Evolutionary conservation across 257 asterid species (phyloP).

Genomic region (Fraxinus excelsior): DNA sequence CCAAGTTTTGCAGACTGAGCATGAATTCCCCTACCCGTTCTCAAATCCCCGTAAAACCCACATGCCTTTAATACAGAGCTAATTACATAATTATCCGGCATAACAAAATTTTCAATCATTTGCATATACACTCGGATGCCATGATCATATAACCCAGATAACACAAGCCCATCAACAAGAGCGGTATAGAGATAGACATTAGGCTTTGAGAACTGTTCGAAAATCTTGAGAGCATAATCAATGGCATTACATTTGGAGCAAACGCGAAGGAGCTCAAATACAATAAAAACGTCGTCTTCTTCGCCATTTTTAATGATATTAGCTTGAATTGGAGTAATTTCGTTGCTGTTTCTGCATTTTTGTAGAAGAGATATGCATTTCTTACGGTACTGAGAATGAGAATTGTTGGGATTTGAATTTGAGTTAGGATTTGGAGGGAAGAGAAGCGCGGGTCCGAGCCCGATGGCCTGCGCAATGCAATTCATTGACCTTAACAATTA

Average conservation of each 20-base stretch:
- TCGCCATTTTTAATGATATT: conserved; percentile 39
- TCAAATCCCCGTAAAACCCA: conserved; percentile 35
- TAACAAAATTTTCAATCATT: conserved; percentile 37
- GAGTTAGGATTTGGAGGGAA: conserved; percentile 22
- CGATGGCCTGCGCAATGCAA: conserved; percentile 25
- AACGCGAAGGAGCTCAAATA: conserved; percentile 53
- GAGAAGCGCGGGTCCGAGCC: conserved; percentile 7
- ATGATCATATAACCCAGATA: conserved; percentile 21
- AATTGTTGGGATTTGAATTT: conserved; percentile 18
- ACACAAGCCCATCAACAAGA: conserved; percentile 47
- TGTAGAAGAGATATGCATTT: conserved; percentile 30
- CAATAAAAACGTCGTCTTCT: conserved; percentile 39
- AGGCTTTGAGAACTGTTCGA: conserved; percentile 33
- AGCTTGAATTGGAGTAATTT: conserved; percentile 42
- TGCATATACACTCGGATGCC: conserved; percentile 31
- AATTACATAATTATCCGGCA: conserved; percentile 49
- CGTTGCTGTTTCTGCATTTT: conserved; percentile 36
- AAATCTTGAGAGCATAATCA: conserved; percentile 46
- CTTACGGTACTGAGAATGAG: conserved; percentile 29
- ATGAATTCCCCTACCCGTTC: conserved; percentile 42
- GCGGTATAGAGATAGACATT: conserved; percentile 53
- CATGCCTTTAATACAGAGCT: conserved; percentile 56
- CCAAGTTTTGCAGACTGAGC: conserved; percentile 50
- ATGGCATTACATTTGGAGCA: conserved; percentile 46
- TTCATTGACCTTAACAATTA: conserved; percentile 11